Base-by-base conservation (phyloP, 164 flowering plant genomes). In the Piper longum region DNA sequence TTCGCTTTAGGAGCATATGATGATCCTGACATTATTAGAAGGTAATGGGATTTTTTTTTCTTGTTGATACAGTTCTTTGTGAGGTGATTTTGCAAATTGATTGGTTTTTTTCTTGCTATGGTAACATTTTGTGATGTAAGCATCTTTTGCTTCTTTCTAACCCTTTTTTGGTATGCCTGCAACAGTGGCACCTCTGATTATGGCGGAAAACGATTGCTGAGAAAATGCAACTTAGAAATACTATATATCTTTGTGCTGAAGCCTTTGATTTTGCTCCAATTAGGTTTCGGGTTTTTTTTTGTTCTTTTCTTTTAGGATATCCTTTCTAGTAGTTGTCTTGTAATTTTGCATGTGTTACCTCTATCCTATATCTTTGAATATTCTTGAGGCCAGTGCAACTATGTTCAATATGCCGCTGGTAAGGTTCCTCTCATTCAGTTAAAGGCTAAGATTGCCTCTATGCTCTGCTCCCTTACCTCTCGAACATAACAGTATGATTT, bases 21-120 rank as follows among this genome's bases (percentile, higher is more conserved):
- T 72, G 99, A 95, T 71, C 87, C 87, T 19, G 98, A 95, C 12
- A 84, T 88, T 41, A 71, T 87, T 36, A 62, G 98, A 81, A 86
- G 99, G 99, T 95, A 89, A 78, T 74, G 42, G 56, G 69, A 11
- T 52, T 55, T 3, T 16, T 16, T 12, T 48, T 14, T 58, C 17
- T 4, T 62, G 54, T 12, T 60, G 62, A 39, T n/a, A 9, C 52
- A 9, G 18, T 48, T 48, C 14, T 5, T 9, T 48, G 52, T 48
- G 52, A 9, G 11, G 3, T 48, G 52, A 8, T 48, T 9, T 48
- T 48, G 52, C 52, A 12, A 48, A 48, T 48, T 48, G 52, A 6
- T 9, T 5, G 9, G 14, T 9, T 48, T 12, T 45, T 48, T 48
- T 14, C 52, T 48, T 48, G 52, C 7, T 48, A 5, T 48, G 52